These are phyloP conservation scores for Kluyveromyces wickerhamii DNA, from an alignment of 805 yeast species.

Conservation along the genomic window DNA sequence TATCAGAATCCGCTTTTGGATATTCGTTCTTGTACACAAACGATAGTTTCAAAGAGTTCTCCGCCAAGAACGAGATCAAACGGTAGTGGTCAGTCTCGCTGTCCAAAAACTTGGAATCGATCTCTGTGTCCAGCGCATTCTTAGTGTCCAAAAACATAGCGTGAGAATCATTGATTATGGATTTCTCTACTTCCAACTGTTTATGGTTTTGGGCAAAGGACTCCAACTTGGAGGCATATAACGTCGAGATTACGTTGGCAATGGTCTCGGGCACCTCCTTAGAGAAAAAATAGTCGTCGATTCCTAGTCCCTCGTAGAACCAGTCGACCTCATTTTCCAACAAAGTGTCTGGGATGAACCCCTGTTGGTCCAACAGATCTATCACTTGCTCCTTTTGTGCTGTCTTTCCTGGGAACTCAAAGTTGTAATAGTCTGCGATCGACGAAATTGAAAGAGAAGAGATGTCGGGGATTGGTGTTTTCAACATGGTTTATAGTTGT, in stretches of 20 bases:
- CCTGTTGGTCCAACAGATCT: constrained; percentile 71
- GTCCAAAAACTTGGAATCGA: constrained; percentile 78
- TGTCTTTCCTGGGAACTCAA: constrained; percentile 73
- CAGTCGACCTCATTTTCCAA: constrained; percentile 82
- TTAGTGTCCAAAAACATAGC: constrained; percentile 84
- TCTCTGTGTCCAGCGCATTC: constrained; percentile 55
- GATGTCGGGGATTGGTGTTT: constrained; percentile 29
- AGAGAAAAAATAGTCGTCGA: constrained; percentile 88
- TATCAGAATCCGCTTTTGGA: constrained; percentile 19
- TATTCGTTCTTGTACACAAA: constrained; percentile 76
- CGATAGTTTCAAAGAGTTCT: constrained; percentile 27
- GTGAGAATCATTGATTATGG: constrained; percentile 72
- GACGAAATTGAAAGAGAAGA: constrained; percentile 36
- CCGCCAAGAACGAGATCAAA: constrained; percentile 49
- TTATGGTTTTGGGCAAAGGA: constrained; percentile 52
- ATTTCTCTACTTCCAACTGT: constrained; percentile 62
- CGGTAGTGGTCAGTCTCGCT: constrained; percentile 52
- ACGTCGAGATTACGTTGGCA: constrained; percentile 75
- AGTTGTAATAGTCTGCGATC: constrained; percentile 59
- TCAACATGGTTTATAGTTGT: too few relatives aligned
- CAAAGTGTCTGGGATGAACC: constrained; percentile 80
- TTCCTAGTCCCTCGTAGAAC: constrained; percentile 83
- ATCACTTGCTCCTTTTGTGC: constrained; percentile 74
- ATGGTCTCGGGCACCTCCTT: constrained; percentile 74
- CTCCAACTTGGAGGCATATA: constrained; percentile 88